Base-by-base conservation (phyloP, 179 eudicot species). In the Carnegiea gigantea region DNA sequence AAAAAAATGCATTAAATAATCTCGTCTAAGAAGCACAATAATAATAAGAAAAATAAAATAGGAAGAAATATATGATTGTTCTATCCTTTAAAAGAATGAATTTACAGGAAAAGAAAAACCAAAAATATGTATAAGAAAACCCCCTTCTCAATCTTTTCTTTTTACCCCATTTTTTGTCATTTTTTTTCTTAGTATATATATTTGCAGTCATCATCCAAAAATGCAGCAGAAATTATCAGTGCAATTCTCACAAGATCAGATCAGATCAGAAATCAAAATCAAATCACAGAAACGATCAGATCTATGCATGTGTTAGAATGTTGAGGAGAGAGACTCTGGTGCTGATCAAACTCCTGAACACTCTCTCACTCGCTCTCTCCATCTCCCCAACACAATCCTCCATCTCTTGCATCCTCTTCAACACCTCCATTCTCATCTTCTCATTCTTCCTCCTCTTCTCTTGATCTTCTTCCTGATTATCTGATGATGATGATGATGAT, bases 291-390 rank as follows among this genome's bases (percentile, higher is more conserved):
- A 51, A 11, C 17, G 57, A 28, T 20, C 4, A 6, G 24, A 70
- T 74, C 76, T 85, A 85, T 71, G 87, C 85, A 80, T 89, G 89
- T 62, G 97, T 92, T 78, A 93, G 85, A 75, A 93, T 91, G 84
- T 93, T 93, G 38, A 93, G 94, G 18, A 93, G 84, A 57, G 98
- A 92, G 80, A 93, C 98, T 78, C 98, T 88, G 6, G 93, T 86
- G 36, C 90, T 92, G 44, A 93, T 90, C 84, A 93, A 89, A 77
- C 94, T 91, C 91, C 98, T 90, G 73, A 93, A 92, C 78, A 89
- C 92, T 83, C 80, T 91, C 71, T 90, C 96, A 83, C 92, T 90
- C 9, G 86, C 83, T 81, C 62, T 80, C 81, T 93, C 98, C 85
- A 93, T 87, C 73, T 84, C 88, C 33, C 73, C 86, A 57, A 91